Evolutionary conservation across 2,329 filamentous ascomycete genomes (phyloP), one percentile per base, ranked within the genome.

Genomic region (Claviceps citrina): DNA sequence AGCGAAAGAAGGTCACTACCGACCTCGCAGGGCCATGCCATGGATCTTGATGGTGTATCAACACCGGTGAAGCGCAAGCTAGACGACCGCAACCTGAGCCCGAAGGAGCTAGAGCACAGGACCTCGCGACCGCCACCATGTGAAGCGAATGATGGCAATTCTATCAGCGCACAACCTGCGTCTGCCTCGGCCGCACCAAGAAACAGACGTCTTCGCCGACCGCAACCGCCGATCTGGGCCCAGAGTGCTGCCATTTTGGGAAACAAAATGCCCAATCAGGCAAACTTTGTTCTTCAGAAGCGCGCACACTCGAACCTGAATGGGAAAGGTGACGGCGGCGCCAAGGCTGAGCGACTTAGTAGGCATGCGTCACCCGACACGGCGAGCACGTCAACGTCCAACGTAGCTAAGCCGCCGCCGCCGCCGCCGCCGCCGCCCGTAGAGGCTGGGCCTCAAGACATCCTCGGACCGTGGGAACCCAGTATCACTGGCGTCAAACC

Each of bases 401-500:
- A 46, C 46, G 43, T 41, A 15, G 36, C 34, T 10, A 49, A 47
- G 38, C 45, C 53, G 5, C 44, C 51, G 5, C 13, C 33, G n/a
- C 32, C 32, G 34, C 44, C 53, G 6, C 44, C 51, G 6, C 46
- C 51, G 0, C 46, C 55, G 15, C 49, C 52, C 4, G 42, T 44
- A 41, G 49, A 60, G 31, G 38, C 58, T 31, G 52, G 49, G 1
- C 50, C 58, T 1, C 51, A 56, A 30, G 57, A 58, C 16, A 49
- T 63, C 19, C 56, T 78, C 3, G 71, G 71, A 0, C 63, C 68
- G 1, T 81, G 78, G 76, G 78, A 82, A 50, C 61, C 68, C 19
- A 74, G 78, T 26, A 78, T 93, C 35, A 79, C 76, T 2, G 77
- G 81, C 36, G 65, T 73, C 8, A 75, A 77, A 44, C 82, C 83